Percentiles rank a stretch among this genome's conserved stretches.
Conservation (phyloP, 2,329 filamentous ascomycete species). For the Metarhizium rileyi region DNA sequence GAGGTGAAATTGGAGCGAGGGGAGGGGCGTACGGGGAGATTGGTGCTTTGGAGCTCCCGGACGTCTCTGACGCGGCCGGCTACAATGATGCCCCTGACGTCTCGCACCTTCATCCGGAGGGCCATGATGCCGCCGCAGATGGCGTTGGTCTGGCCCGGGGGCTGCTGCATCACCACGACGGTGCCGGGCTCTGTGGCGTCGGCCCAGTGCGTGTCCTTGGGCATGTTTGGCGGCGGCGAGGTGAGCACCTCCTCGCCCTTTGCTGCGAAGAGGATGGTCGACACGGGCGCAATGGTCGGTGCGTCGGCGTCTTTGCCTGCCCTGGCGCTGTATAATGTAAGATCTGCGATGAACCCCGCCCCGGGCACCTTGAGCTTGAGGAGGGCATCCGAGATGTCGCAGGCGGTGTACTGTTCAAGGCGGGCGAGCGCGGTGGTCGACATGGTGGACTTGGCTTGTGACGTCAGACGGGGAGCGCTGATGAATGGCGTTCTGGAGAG, state of each 20-base stretch:
- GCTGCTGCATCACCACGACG: conserved; percentile 58
- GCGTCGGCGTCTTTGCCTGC: conserved; percentile 14
- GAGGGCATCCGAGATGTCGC: conserved; percentile 62
- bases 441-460: conserved; percentile 3
- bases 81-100: conserved; percentile 53
- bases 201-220: conserved; percentile 54
- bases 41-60: conserved; percentile 43
- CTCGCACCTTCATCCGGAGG: conserved; percentile 52
- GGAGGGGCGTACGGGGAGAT: conserved; percentile 37
- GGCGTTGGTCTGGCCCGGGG: conserved; percentile 55
- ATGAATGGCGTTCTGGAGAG: conserved; percentile 1
- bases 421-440: conserved; percentile 13
- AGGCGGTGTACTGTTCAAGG: conserved; percentile 32
- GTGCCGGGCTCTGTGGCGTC: conserved; percentile 52
- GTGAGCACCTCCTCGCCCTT: conserved; percentile 35
- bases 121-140: conserved; percentile 72
- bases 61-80: conserved; percentile 60
- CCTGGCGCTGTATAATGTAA: conserved; percentile 24
- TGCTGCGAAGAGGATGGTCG: conserved; percentile 52
- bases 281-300: conserved; percentile 41
- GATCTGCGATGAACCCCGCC: conserved; percentile 57
- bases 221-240: conserved; percentile 37
- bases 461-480: conserved; percentile 4
- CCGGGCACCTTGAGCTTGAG: conserved; percentile 57
- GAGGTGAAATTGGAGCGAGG: background rate